Evolutionary conservation across 2,329 filamentous ascomycete species (phyloP).

Genomic region (Exophiala viscosa): DNA sequence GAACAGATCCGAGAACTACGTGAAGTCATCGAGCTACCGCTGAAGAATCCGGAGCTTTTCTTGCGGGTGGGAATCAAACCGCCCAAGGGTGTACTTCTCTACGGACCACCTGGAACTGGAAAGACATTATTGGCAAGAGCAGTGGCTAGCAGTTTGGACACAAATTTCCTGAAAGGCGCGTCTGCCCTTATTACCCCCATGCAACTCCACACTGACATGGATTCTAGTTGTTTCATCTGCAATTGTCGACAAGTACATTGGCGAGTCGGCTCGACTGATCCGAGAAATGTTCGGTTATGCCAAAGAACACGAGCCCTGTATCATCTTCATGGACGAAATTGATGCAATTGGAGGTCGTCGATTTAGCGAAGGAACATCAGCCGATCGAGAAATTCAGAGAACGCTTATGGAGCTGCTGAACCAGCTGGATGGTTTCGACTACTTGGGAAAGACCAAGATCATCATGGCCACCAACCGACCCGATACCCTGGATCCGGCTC

Average conservation of each 20-base stretch:
- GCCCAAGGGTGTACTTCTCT: conserved; percentile 92
- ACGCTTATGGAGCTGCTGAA: conserved; percentile 98
- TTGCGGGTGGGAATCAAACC: conserved; percentile 96
- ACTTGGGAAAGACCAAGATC: conserved; percentile 98
- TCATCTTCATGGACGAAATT: conserved; percentile 99
- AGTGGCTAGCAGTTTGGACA: conserved; percentile 93
- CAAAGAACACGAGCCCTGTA: conserved; percentile 98
- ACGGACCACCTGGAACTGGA: conserved; percentile 92
- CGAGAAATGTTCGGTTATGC: conserved; percentile 99
- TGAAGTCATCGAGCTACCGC: conserved; percentile 94
- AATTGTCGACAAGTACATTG: conserved; percentile 99
- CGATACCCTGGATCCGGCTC: conserved; percentile 88
- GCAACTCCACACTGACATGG: not conserved
- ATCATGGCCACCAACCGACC: conserved; percentile 99
- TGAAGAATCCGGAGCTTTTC: conserved; percentile 99
- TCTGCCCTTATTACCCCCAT: not conserved
- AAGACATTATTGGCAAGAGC: conserved; percentile 93
- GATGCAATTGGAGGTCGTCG: conserved; percentile 95
- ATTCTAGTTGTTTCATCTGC: conserved; percentile 86
- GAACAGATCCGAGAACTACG: conserved; percentile 96
- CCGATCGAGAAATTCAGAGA: conserved; percentile 95
- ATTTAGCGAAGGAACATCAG: conserved; percentile 95
- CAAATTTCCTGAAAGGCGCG: conserved; percentile 94
- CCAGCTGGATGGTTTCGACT: conserved; percentile 98
- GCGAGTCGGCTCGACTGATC: conserved; percentile 93